These are phyloP conservation scores for Zangia roseola DNA, from an alignment of 768 basidiomycete species.

Conservation along the genomic window DNA sequence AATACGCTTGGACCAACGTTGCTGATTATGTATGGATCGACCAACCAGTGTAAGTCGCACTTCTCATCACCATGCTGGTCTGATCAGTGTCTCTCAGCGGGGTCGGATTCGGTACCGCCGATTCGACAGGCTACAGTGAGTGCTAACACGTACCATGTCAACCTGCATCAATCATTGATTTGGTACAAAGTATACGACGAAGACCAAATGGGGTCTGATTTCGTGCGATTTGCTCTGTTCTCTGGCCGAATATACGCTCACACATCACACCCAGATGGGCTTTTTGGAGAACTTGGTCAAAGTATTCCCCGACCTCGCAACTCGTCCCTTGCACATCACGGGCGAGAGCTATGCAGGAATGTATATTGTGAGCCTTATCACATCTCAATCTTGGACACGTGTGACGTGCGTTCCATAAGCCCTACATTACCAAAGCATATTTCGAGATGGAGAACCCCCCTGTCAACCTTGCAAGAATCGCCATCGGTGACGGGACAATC, in stretches of 20 bases:
- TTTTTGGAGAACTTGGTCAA: conserved; percentile 71
- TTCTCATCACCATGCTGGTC: background rate
- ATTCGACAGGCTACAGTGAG: conserved; percentile 58
- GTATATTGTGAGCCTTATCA: conserved; percentile 53
- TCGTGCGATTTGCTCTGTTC: conserved; percentile 33
- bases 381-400: background rate
- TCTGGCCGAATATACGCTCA: conserved; percentile 1
- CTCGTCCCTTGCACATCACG: conserved; percentile 63
- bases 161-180: background rate
- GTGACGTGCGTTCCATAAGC: conserved; percentile 37
- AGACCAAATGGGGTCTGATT: conserved; percentile 60
- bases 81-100: conserved; percentile 39
- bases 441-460: conserved; percentile 63
- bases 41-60: conserved; percentile 54
- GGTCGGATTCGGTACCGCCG: conserved; percentile 62
- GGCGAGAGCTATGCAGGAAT: conserved; percentile 78
- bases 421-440: conserved; percentile 74
- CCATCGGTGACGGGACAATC: conserved; percentile 68
- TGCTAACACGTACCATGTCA: background rate
- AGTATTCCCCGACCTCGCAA: conserved; percentile 68
- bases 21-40: conserved; percentile 75
- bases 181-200: conserved; percentile 49
- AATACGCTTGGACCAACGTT: conserved; percentile 56
- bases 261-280: conserved; percentile 48
- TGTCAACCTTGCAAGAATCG: conserved; percentile 64